Conservation (phyloP, 768 basidiomycete species). For the Suillus brevipes region DNA sequence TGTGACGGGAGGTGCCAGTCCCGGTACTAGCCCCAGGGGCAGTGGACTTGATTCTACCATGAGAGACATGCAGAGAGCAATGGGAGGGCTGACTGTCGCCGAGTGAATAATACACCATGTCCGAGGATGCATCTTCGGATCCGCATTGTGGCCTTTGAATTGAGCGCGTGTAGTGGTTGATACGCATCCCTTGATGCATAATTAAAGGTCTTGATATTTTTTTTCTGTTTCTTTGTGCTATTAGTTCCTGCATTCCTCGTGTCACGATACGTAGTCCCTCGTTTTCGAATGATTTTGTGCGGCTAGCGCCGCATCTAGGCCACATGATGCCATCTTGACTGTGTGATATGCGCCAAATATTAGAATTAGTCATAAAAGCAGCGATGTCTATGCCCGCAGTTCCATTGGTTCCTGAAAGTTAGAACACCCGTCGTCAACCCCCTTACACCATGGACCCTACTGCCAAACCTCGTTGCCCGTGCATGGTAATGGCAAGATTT, state of each 20-base stretch:
- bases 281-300: slow-evolving; percentile 21
- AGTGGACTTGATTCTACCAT: slow-evolving; percentile 56
- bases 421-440: slow-evolving; percentile 1
- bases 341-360: neutral
- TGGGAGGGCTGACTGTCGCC: slow-evolving; percentile 72
- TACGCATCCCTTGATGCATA: slow-evolving; percentile 22
- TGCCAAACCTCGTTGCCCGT: slow-evolving; percentile 17
- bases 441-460: neutral
- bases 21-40: slow-evolving; percentile 23
- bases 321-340: slow-evolving; percentile 11
- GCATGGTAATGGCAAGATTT: slow-evolving; percentile 26
- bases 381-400: neutral
- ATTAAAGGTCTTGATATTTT: slow-evolving; percentile 21
- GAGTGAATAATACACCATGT: slow-evolving; percentile 47
- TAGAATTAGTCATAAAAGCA: neutral
- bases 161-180: slow-evolving; percentile 23
- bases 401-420: slow-evolving; percentile 3
- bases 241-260: slow-evolving; percentile 14
- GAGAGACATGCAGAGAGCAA: slow-evolving; percentile 70
- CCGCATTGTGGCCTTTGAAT: neutral
- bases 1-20: slow-evolving; percentile 35
- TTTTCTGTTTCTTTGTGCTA: slow-evolving; percentile 14
- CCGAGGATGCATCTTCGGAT: neutral
- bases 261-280: slow-evolving; percentile 26
- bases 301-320: slow-evolving; percentile 17